These are phyloP conservation scores for Hansenula sp. DNA, from an alignment of 1,139 yeast species.

Conservation along the genomic window DNA sequence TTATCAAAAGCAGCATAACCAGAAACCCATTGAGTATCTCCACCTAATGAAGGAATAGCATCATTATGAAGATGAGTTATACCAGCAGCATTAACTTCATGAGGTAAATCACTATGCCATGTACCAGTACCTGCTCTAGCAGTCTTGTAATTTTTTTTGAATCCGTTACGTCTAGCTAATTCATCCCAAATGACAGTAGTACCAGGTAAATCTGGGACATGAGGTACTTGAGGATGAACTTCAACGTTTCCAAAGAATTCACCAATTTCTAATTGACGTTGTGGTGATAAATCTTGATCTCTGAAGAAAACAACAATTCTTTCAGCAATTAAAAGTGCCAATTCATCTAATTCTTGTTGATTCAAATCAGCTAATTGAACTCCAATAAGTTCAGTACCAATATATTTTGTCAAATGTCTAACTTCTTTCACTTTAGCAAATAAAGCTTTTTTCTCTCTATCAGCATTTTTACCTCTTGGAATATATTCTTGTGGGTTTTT, in stretches of 20 bases:
- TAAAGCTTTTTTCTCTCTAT: slow-evolving; percentile 46
- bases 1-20: slow-evolving; percentile 47
- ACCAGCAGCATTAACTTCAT: slow-evolving; percentile 33
- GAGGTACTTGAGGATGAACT: slow-evolving; percentile 40
- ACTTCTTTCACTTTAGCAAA: slow-evolving; percentile 46
- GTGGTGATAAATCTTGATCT: slow-evolving; percentile 41
- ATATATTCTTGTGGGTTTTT: slow-evolving; percentile 29
- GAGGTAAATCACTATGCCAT: slow-evolving; percentile 43
- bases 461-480: slow-evolving; percentile 45
- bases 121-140: not conserved
- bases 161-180: slow-evolving; percentile 5
- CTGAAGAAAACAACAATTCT: slow-evolving; percentile 44
- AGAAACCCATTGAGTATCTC: slow-evolving; percentile 45
- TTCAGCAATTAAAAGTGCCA: slow-evolving; percentile 45
- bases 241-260: slow-evolving; percentile 42
- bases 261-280: slow-evolving; percentile 39
- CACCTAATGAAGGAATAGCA: slow-evolving; percentile 38
- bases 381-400: slow-evolving; percentile 52
- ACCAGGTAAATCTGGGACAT: slow-evolving; percentile 32
- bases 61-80: slow-evolving; percentile 37
- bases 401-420: slow-evolving; percentile 37
- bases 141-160: not conserved
- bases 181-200: slow-evolving; percentile 51
- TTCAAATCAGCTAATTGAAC: slow-evolving; percentile 43
- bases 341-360: slow-evolving; percentile 48